Base-by-base conservation (phyloP, 78 protist genomes). In the Dictyostelium purpureum region DNA sequence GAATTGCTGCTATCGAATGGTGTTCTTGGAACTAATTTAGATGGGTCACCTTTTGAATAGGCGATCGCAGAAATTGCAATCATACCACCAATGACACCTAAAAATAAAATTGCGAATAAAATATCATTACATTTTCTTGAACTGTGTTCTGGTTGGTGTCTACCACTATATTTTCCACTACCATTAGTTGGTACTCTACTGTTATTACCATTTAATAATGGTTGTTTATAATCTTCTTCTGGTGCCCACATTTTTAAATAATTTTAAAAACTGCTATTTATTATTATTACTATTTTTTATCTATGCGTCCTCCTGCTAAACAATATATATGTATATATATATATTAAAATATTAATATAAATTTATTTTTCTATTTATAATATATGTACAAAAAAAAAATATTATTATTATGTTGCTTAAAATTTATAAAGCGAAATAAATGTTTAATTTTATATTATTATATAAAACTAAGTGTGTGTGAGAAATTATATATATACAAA, bases 231-330 rank as follows among this genome's bases (percentile, higher is more conserved):
- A 35, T 85, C 92, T 11, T 85, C 92, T 73, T 85, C 92, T 56
- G 78, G 92, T 56, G 92, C 77, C 92, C 92, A 85, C 92, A 85
- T 85, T 40, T 52, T 57, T n/a, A n/a, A n/a, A n/a, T n/a, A n/a
- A n/a, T n/a, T n/a, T n/a, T n/a, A n/a, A n/a, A n/a, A n/a, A n/a
- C n/a, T n/a, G n/a, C n/a, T n/a, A n/a, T n/a, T n/a, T n/a, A n/a
- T n/a, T n/a, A n/a, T n/a, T n/a, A n/a, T n/a, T n/a, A n/a, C n/a
- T n/a, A n/a, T n/a, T n/a, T n/a, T n/a, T n/a, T n/a, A n/a, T n/a
- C n/a, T n/a, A n/a, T n/a, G n/a, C n/a, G n/a, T n/a, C n/a, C n/a
- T n/a, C n/a, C n/a, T n/a, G n/a, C n/a, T n/a, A n/a, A n/a, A n/a
- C n/a, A n/a, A n/a, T n/a, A n/a, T n/a, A n/a, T n/a, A n/a, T n/a